Base-by-base conservation (phyloP, 2,329 filamentous ascomycete species). In the Verticillium alfalfae region DNA sequence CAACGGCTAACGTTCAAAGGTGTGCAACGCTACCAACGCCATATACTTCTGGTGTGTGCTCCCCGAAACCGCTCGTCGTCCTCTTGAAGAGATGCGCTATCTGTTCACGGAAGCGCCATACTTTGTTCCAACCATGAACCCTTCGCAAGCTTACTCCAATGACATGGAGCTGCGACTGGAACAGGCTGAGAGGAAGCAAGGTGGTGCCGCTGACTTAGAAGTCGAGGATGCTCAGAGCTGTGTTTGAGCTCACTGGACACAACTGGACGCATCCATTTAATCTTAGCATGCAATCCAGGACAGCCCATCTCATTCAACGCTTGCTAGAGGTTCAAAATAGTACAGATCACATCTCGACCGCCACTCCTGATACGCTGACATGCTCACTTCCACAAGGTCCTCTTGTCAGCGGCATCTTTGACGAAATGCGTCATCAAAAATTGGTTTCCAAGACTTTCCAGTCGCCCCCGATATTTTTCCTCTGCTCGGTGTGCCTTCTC, bases 21-120 rank as follows among this genome's bases (percentile, higher is more conserved):
- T 90, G 37, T 89, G 88, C 72, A 91, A 91, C 71, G 84, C 89
- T 10, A 73, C 71, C 61, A 75, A 75, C 61, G 72, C 72, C 56
- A 1, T 75, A 36, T 75, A 69, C 66, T 91, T 91, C 78, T 91
- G 85, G 80, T 78, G 81, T 2, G 73, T 90, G 58, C 78, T 90
- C 49, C 88, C 88, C 0, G 88, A 90, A 74, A 91, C 88, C 0
- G 82, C 81, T 60, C 84, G 82, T 66, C 76, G 86, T 16, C 83
- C 87, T 0, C 79, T 90, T 1, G 88, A 90, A 68, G 87, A 89
- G 73, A 89, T 89, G 87, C 85, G 87, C 66, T 82, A 84, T 61
- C 76, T 89, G 55, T 89, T 89, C 71, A 83, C 81, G n/a, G 79
- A 88, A 68, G 84, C 87, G 0, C 88, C 87, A 2, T 78, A 83